phyloP scores from a whole-genome alignment of 2,329 filamentous ascomycete species.

The Leptosphaerulina australis region DNA sequence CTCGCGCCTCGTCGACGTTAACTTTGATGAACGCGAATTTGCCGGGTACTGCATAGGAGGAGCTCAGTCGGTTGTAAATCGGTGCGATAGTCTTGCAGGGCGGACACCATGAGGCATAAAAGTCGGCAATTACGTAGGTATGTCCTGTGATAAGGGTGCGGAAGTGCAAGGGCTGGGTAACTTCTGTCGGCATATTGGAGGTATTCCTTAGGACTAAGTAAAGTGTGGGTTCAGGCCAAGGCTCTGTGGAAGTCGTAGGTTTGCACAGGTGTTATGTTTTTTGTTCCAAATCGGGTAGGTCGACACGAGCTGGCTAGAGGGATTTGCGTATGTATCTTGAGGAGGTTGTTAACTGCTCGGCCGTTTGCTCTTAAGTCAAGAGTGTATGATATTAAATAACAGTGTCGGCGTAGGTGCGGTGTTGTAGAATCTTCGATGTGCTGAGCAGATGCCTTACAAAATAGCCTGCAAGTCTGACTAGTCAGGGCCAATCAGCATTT shows the following conservation, averaged over 20 bases:
- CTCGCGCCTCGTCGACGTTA: slow-evolving; percentile 60
- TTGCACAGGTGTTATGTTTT: not conserved
- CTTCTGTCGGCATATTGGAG: slow-evolving; percentile 39
- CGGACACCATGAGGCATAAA: slow-evolving; percentile 63
- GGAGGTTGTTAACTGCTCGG: too few species aligned
- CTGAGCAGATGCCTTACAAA: slow-evolving; percentile 1
- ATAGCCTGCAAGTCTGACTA: not conserved
- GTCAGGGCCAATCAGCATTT: slow-evolving; percentile 22
- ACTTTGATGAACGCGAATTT: slow-evolving; percentile 61
- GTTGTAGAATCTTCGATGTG: not conserved
- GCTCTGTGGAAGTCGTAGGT: not conserved
- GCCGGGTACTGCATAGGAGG: slow-evolving; percentile 52
- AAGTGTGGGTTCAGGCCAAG: not conserved
- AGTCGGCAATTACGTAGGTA: slow-evolving; percentile 56
- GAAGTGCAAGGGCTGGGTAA: slow-evolving; percentile 43
- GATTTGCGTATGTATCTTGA: too few species aligned
- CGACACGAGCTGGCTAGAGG: not conserved
- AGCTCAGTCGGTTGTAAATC: slow-evolving; percentile 58
- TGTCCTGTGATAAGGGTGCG: slow-evolving; percentile 43
- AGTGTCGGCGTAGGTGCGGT: too few species aligned
- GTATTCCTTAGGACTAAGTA: not conserved
- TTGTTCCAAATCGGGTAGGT: not conserved
- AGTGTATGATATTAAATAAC: too few species aligned
- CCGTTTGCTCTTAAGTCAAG: too few species aligned
- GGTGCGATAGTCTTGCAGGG: slow-evolving; percentile 63